phyloP scores from a whole-genome alignment of 2,329 filamentous ascomycete genomes.

The Herpotrichia juniperi region DNA sequence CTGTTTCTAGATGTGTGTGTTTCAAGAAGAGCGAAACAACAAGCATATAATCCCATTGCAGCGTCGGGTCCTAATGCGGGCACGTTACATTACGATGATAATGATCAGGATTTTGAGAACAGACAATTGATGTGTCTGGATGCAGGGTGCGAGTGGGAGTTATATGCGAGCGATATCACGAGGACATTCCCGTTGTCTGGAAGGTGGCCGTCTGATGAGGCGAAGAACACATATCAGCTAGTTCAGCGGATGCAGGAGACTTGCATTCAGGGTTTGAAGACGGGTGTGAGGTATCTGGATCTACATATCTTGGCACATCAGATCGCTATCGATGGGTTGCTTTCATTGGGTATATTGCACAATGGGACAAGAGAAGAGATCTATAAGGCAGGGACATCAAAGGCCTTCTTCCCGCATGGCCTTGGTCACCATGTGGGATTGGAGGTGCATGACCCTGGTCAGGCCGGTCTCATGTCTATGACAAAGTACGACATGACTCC shows the following conservation, averaged over 20 bases:
- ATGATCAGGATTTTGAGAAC: slow-evolving; percentile 73
- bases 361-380: slow-evolving; percentile 73
- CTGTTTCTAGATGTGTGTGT: slow-evolving; percentile 76
- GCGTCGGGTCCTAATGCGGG: slow-evolving; percentile 82
- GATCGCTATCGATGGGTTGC: slow-evolving; percentile 73
- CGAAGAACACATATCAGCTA: slow-evolving; percentile 74
- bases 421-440: slow-evolving; percentile 90
- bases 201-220: slow-evolving; percentile 69
- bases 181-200: slow-evolving; percentile 82
- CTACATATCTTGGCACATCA: slow-evolving; percentile 75
- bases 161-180: slow-evolving; percentile 90
- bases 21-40: slow-evolving; percentile 72
- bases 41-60: slow-evolving; percentile 90
- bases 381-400: slow-evolving; percentile 77
- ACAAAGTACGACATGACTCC: slow-evolving; percentile 29
- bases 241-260: slow-evolving; percentile 82
- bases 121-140: slow-evolving; percentile 82
- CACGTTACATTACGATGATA: slow-evolving; percentile 84
- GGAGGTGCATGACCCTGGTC: slow-evolving; percentile 78
- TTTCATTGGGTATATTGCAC: slow-evolving; percentile 73
- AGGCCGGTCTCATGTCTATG: slow-evolving; percentile 41
- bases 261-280: slow-evolving; percentile 71
- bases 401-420: slow-evolving; percentile 91
- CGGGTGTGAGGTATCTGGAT: slow-evolving; percentile 72
- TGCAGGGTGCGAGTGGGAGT: slow-evolving; percentile 82